phyloP scores from a whole-genome alignment of 805 yeast species.

The Debaryomyces hansenii region DNA sequence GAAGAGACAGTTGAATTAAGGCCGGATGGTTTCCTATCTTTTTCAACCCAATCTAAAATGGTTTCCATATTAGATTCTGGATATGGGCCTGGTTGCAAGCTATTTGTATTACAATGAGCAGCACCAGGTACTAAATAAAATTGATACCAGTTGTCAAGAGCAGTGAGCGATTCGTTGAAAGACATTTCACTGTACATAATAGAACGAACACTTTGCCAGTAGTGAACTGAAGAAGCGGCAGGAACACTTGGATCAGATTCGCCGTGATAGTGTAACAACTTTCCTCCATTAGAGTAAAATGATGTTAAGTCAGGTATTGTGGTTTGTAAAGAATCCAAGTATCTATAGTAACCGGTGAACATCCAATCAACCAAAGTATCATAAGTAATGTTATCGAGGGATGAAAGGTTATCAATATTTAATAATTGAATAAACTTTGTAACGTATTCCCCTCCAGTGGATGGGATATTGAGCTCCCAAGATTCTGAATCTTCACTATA shows the following conservation, averaged over 20 bases:
- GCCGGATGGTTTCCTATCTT: conserved; percentile 2
- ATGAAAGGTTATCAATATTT: conserved; percentile 2
- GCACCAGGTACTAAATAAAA: conserved; percentile 7
- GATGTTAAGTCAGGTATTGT: neutral
- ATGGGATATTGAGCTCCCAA: conserved; percentile 5
- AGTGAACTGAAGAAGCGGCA: no score
- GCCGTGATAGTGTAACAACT: conserved; percentile 4
- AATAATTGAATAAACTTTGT: conserved; percentile 6
- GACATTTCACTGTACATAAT: conserved; percentile 1
- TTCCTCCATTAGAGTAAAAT: conserved; percentile 2
- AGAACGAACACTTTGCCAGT: conserved; percentile 5
- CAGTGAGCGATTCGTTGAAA: conserved; percentile 1
- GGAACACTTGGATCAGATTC: conserved; percentile 5
- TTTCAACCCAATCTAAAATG: conserved; percentile 7
- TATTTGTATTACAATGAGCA: conserved; percentile 6
- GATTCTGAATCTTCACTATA: neutral
- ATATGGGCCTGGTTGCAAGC: conserved; percentile 5
- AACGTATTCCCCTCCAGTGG: conserved; percentile 7
- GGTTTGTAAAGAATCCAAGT: conserved; percentile 3
- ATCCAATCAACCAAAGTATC: conserved; percentile 6
- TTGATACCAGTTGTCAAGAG: conserved; percentile 4
- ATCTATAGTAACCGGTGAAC: neutral
- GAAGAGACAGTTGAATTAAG: conserved; percentile 3
- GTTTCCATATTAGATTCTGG: conserved; percentile 6
- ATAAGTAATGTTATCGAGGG: conserved; percentile 2